Evolutionary conservation across 805 yeast species (phyloP).

Genomic region (Kurtzmaniella cleridarum): DNA sequence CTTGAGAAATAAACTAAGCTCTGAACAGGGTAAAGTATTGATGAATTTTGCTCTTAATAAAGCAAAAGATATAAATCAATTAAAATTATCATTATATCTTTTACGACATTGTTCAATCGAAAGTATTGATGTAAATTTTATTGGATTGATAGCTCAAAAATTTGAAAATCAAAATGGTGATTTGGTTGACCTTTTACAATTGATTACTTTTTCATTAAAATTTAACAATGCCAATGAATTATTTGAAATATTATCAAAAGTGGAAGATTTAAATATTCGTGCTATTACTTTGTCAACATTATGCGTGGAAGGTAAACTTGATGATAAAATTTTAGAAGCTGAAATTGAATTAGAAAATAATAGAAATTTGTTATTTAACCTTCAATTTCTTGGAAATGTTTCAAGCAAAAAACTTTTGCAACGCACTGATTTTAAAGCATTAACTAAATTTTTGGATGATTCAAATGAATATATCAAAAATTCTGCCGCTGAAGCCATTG

Average conservation of each 20-base stretch:
- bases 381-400: constrained; percentile 46
- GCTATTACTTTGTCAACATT: constrained; percentile 28
- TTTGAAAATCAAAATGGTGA: constrained; percentile 5
- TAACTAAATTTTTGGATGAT: constrained; percentile 26
- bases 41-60: neutral
- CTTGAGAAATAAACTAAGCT: too few species aligned
- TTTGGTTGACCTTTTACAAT: neutral
- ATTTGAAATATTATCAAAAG: constrained; percentile 6
- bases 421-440: constrained; percentile 27
- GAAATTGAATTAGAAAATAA: constrained; percentile 20
- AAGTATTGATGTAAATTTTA: neutral
- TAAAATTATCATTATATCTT: neutral
- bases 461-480: constrained; percentile 32
- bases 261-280: constrained; percentile 18
- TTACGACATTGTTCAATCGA: constrained; percentile 4
- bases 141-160: constrained; percentile 4
- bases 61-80: constrained; percentile 4
- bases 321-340: constrained; percentile 17
- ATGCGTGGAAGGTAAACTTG: constrained; percentile 15
- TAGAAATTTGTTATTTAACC: constrained; percentile 23
- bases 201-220: neutral
- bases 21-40: too few species aligned
- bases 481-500: constrained; percentile 50
- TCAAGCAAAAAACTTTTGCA: constrained; percentile 31
- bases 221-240: constrained; percentile 1